Conservation (phyloP, 345 rosid genomes). For the Excoecaria agallocha region DNA sequence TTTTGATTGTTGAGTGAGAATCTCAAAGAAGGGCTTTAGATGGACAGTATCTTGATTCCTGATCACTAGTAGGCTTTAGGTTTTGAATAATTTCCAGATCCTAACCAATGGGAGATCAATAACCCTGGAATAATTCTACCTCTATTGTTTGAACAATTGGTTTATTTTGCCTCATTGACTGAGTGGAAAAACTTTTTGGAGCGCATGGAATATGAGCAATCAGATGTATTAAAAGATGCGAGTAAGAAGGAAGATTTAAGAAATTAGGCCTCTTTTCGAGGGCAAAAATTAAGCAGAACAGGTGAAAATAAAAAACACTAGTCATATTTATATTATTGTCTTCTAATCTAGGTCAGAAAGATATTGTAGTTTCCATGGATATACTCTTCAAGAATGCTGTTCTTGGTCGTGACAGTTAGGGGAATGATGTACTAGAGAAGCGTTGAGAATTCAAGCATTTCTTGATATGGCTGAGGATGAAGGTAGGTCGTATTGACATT, state of each 20-base stretch:
- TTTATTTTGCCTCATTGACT: not conserved
- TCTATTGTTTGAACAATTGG: not conserved
- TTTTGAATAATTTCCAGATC: not conserved
- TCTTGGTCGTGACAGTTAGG: constrained; percentile 54
- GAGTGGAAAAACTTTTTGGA: constrained; percentile 87
- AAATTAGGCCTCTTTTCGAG: constrained; percentile 89
- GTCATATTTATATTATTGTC: constrained; percentile 4
- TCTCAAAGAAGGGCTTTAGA: no score
- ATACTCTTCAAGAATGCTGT: constrained; percentile 11
- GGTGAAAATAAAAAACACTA: constrained; percentile 39
- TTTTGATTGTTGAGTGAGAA: no score
- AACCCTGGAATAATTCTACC: constrained; percentile 5
- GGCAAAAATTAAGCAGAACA: constrained; percentile 93
- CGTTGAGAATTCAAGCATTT: constrained; percentile 80
- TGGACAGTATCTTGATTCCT: not conserved
- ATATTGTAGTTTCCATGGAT: constrained; percentile 7
- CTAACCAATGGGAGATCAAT: not conserved
- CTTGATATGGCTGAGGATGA: constrained; percentile 75
- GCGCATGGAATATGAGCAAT: constrained; percentile 63
- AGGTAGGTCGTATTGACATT: constrained; percentile 37
- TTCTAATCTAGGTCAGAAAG: not conserved
- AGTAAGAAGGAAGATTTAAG: constrained; percentile 63
- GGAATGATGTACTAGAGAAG: constrained; percentile 98
- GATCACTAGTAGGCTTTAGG: not conserved
- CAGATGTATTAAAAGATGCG: constrained; percentile 46